Evolutionary conservation across 2,329 filamentous ascomycete species (phyloP).

Genomic region (Colletotrichum graminicola): DNA sequence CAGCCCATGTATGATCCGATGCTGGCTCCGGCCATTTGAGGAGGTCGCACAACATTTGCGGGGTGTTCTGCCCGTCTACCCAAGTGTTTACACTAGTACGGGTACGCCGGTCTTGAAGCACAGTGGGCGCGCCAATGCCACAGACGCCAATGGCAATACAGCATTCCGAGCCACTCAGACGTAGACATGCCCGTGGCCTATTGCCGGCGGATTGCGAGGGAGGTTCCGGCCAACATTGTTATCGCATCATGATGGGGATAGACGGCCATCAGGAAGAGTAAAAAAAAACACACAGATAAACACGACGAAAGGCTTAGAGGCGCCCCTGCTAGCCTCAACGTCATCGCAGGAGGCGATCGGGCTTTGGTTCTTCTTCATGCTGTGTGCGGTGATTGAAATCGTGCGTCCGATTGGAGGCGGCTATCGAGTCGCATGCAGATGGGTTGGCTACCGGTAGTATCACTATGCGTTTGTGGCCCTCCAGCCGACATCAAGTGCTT

Average conservation of each 20-base stretch:
- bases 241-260: neutral
- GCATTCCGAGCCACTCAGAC: neutral
- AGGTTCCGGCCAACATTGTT: no score
- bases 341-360: slow-evolving; percentile 25
- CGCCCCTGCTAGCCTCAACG: slow-evolving; percentile 20
- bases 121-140: slow-evolving; percentile 13
- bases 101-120: neutral
- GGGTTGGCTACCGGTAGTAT: neutral
- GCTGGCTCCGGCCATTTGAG: neutral
- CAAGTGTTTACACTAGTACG: neutral
- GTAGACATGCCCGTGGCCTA: neutral
- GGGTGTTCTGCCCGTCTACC: slow-evolving; percentile 5
- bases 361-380: slow-evolving; percentile 20
- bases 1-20: neutral
- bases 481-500: neutral
- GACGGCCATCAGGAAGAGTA: neutral
- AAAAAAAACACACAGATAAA: neutral
- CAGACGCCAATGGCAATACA: neutral
- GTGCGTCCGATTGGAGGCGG: slow-evolving; percentile 33
- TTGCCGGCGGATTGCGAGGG: neutral
- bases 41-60: neutral
- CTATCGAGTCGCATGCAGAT: slow-evolving; percentile 23
- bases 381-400: slow-evolving; percentile 16
- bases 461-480: neutral
- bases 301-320: slow-evolving; percentile 3